Evolutionary conservation across 495 filamentous ascomycete species (phyloP).

Genomic region (Thermothielavioides terrestris): DNA sequence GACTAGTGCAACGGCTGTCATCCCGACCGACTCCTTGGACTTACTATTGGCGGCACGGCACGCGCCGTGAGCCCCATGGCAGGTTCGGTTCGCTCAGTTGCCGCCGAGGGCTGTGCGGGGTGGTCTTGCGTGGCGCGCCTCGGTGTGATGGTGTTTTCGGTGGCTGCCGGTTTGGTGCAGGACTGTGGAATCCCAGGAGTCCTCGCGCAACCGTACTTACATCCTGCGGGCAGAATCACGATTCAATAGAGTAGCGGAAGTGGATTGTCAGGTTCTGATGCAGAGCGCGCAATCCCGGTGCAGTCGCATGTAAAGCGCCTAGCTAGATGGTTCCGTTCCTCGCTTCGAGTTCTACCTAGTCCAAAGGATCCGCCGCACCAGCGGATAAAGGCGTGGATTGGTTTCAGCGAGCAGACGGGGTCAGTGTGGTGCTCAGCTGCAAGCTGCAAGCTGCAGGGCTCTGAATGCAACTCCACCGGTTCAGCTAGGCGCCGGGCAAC

Average conservation of each 20-base stretch:
- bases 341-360: background rate
- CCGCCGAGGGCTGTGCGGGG: constrained; percentile 9
- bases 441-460: background rate
- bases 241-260: too few species aligned
- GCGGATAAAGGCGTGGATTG: background rate
- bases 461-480: background rate
- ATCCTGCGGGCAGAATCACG: too few species aligned
- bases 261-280: too few species aligned
- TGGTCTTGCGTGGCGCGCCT: too few species aligned
- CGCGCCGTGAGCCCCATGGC: constrained; percentile 8
- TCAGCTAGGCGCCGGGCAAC: constrained; percentile 1
- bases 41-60: constrained; percentile 10
- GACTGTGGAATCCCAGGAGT: too few species aligned
- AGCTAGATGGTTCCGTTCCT: too few species aligned
- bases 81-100: constrained; percentile 2
- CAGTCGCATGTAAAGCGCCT: too few species aligned
- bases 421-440: constrained; percentile 2
- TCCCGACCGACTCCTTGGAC: background rate
- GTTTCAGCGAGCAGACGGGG: background rate
- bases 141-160: too few species aligned
- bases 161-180: too few species aligned
- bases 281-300: too few species aligned
- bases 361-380: background rate
- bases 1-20: constrained; percentile 4
- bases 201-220: too few species aligned